Conservation (phyloP, 2,329 filamentous ascomycete species). For the Neofusicoccum cordaticola region DNA sequence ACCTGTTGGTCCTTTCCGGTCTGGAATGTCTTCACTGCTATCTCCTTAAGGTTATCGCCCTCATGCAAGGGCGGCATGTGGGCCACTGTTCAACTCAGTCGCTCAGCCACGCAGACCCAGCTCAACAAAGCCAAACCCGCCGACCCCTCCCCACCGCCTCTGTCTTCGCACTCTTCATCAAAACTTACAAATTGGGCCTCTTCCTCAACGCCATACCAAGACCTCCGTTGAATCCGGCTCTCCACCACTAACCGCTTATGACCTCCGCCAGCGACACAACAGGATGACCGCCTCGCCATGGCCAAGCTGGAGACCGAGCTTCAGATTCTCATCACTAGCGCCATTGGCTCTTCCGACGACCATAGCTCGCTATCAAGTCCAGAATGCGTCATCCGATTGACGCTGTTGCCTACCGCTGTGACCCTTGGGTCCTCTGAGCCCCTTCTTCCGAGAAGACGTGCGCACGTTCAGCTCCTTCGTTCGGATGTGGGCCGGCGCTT, state of each 20-base stretch:
- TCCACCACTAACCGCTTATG: neutral
- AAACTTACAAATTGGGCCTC: neutral
- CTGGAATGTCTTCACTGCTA: neutral
- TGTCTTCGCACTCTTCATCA: neutral
- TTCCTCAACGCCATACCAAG: neutral
- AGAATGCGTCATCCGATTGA: neutral
- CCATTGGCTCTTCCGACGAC: neutral
- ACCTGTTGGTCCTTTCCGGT: neutral
- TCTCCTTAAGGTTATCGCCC: neutral
- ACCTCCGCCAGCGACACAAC: neutral
- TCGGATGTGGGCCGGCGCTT: neutral
- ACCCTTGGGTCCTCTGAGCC: neutral
- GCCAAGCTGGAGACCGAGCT: neutral
- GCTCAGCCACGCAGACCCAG: too few relatives aligned
- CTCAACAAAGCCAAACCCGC: conserved; percentile 1
- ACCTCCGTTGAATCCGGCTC: neutral
- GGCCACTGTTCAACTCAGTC: neutral
- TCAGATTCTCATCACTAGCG: neutral
- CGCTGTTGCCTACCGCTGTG: neutral
- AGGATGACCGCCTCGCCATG: neutral
- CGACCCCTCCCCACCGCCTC: neutral
- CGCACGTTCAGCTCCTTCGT: neutral
- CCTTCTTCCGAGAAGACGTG: neutral
- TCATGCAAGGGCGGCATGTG: neutral
- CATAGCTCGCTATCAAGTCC: neutral